Evolutionary conservation across 352 stramenopile genomes (phyloP).

Genomic region (Phytophthora litchii): DNA sequence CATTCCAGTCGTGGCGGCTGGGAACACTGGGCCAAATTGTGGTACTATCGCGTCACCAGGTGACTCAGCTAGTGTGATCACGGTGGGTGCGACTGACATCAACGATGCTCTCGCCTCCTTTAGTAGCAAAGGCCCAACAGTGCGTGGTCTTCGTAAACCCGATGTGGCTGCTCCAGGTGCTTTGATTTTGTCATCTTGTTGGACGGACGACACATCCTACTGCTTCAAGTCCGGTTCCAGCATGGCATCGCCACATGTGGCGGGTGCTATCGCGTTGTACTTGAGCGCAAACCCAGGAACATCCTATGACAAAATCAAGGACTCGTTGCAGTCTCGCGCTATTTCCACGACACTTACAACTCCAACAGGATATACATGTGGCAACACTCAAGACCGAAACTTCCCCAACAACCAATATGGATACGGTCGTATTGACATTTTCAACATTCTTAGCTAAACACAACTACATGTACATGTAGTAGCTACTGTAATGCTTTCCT

Average conservation of each 20-base stretch:
- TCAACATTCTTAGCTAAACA: constrained; percentile 32
- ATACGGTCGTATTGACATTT: constrained; percentile 55
- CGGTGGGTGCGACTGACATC: constrained; percentile 60
- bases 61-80: constrained; percentile 63
- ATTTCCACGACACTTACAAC: constrained; percentile 36
- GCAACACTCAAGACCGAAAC: constrained; percentile 38
- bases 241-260: constrained; percentile 69
- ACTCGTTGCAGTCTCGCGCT: constrained; percentile 38
- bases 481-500: no score
- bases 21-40: constrained; percentile 60
- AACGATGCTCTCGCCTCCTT: constrained; percentile 48
- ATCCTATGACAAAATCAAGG: constrained; percentile 50
- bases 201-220: constrained; percentile 49
- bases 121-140: constrained; percentile 61
- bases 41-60: constrained; percentile 56
- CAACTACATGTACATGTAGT: no score
- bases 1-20: constrained; percentile 60
- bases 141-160: constrained; percentile 52
- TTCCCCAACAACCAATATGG: constrained; percentile 73
- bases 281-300: constrained; percentile 44
- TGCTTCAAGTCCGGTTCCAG: constrained; percentile 70
- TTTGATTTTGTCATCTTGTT: constrained; percentile 56
- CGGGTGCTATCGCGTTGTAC: constrained; percentile 59
- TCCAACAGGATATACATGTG: constrained; percentile 42
- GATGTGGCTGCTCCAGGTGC: constrained; percentile 57